Conservation (phyloP, 352 stramenopile species). For the Pythium phragmiticola region DNA sequence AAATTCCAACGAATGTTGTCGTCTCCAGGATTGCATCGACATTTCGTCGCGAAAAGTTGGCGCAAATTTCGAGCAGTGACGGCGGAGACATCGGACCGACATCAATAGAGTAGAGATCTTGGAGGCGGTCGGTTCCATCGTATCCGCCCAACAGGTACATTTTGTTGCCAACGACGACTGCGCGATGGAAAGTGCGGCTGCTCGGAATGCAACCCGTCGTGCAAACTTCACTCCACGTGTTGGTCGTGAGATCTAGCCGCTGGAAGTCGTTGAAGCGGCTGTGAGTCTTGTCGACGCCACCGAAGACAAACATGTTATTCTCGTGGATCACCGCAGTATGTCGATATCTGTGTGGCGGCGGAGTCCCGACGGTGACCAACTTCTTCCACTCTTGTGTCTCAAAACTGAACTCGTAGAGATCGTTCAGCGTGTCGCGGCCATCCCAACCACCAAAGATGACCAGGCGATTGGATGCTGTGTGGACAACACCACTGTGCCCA, state of each 20-base stretch:
- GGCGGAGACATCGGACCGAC: slow-evolving; percentile 73
- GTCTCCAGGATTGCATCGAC: slow-evolving; percentile 58
- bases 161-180: slow-evolving; percentile 71
- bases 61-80: slow-evolving; percentile 71
- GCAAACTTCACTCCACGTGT: slow-evolving; percentile 85
- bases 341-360: slow-evolving; percentile 77
- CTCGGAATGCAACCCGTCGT: slow-evolving; percentile 79
- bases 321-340: slow-evolving; percentile 83
- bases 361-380: slow-evolving; percentile 50
- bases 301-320: slow-evolving; percentile 89
- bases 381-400: slow-evolving; percentile 66
- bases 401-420: slow-evolving; percentile 80
- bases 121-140: slow-evolving; percentile 78
- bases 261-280: slow-evolving; percentile 87
- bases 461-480: slow-evolving; percentile 60
- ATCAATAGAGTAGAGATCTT: slow-evolving; percentile 85
- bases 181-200: slow-evolving; percentile 85
- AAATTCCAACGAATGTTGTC: slow-evolving; percentile 78
- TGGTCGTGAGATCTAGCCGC: slow-evolving; percentile 68
- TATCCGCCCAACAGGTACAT: slow-evolving; percentile 89
- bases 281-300: slow-evolving; percentile 88
- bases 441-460: slow-evolving; percentile 89
- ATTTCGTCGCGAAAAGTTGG: slow-evolving; percentile 68
- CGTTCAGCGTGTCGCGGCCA: slow-evolving; percentile 82
- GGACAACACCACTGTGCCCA: slow-evolving; percentile 81